Evolutionary conservation across 495 filamentous ascomycete species (phyloP).

Genomic region (Penicillium coffeae): DNA sequence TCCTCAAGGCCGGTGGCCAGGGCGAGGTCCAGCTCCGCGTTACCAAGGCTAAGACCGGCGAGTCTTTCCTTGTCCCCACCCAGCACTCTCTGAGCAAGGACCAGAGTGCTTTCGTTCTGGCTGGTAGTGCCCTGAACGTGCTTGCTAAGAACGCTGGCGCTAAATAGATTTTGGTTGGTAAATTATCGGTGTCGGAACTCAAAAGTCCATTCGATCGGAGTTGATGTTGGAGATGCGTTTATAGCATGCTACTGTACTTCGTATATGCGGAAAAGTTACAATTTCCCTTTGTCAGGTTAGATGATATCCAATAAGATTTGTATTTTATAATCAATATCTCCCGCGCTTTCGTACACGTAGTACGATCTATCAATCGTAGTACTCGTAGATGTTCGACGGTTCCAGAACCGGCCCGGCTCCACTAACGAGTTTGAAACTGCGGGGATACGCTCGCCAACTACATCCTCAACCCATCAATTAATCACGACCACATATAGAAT

Average conservation of each 20-base stretch:
- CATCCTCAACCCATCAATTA: no score
- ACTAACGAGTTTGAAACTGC: no score
- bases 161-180: constrained; percentile 3
- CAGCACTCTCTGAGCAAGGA: constrained; percentile 79
- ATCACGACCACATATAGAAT: no score
- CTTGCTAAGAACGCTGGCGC: constrained; percentile 54
- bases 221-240: constrained; percentile 18
- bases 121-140: constrained; percentile 90
- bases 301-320: constrained; percentile 34
- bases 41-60: constrained; percentile 56
- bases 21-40: constrained; percentile 72
- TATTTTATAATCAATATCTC: constrained; percentile 17
- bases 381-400: no score
- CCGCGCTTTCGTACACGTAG: no score
- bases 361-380: no score
- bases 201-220: constrained; percentile 22
- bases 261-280: constrained; percentile 16
- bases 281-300: constrained; percentile 21
- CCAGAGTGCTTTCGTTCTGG: constrained; percentile 86
- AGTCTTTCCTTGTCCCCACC: constrained; percentile 45
- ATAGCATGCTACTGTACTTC: constrained; percentile 11
- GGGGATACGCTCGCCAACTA: no score
- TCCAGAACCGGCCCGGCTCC: no score
- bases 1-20: constrained; percentile 70
- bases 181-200: neutral